Percentiles rank a stretch among this genome's conserved stretches.
Evolutionary conservation across 2,329 filamentous ascomycete species (phyloP).

Genomic region (Ophiostoma himal-ulmi): DNA sequence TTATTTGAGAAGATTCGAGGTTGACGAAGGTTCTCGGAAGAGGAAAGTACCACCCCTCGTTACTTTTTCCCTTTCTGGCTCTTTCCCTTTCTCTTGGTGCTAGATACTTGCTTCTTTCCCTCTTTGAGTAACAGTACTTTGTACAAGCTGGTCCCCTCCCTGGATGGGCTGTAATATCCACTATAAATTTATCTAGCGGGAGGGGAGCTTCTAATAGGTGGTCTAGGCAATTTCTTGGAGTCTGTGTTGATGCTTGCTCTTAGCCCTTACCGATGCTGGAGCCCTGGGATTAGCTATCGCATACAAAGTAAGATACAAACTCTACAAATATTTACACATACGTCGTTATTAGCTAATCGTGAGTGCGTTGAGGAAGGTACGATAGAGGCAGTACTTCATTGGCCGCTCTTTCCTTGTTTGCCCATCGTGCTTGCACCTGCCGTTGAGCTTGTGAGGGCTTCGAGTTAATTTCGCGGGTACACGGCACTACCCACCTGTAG

Average conservation of each 20-base stretch:
- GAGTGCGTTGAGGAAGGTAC: background rate
- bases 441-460: background rate
- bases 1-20: background rate
- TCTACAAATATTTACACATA: background rate
- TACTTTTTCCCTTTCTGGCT: background rate
- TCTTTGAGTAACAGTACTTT: background rate
- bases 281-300: background rate
- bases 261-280: background rate
- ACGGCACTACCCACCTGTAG: background rate
- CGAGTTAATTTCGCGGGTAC: background rate
- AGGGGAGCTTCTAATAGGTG: background rate
- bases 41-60: conserved; percentile 6
- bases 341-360: background rate
- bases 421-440: background rate
- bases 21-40: background rate
- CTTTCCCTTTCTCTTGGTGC: background rate
- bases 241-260: background rate
- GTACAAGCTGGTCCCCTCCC: background rate
- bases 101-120: background rate
- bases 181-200: background rate
- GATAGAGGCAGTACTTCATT: background rate
- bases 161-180: background rate
- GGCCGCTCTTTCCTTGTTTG: background rate
- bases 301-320: background rate
- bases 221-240: background rate